Evolutionary conservation across 768 basidiomycete species (phyloP).

Genomic region (Mycena leptocephala): DNA sequence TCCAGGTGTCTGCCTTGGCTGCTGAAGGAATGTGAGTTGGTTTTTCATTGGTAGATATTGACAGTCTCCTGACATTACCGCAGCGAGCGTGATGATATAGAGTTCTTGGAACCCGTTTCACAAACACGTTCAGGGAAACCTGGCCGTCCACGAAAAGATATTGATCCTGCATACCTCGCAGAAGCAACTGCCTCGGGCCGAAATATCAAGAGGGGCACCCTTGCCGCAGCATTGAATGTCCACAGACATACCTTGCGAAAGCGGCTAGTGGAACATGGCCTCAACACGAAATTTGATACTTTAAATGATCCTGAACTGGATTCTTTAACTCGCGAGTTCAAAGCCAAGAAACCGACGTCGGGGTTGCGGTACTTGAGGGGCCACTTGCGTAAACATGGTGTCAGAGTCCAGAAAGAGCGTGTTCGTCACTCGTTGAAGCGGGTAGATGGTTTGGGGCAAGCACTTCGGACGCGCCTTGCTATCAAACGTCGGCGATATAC

Average conservation of each 20-base stretch:
- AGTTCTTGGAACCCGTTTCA: not conserved
- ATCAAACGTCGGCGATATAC: not conserved
- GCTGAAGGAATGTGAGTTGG: conserved; percentile 12
- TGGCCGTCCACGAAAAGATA: not conserved
- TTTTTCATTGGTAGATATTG: not conserved
- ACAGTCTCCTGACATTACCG: not conserved
- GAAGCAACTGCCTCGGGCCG: not conserved
- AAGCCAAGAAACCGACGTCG: not conserved
- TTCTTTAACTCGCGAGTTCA: not conserved
- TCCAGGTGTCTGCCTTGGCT: not conserved
- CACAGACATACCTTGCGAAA: not conserved
- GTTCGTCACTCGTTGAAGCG: not conserved
- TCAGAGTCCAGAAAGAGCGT: not conserved
- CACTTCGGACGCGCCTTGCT: not conserved
- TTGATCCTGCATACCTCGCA: not conserved
- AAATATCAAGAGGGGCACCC: not conserved
- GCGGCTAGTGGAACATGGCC: not conserved
- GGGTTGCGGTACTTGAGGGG: not conserved
- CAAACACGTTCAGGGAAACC: not conserved
- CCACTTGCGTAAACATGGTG: not conserved
- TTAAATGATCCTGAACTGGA: not conserved
- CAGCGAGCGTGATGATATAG: not conserved
- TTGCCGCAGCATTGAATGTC: not conserved
- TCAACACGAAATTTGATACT: not conserved
- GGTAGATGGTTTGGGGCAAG: not conserved